A percentile compares a stretch with the other conserved stretches of the same genome.
Conservation (phyloP, 2,329 filamentous ascomycete genomes). For the Xylaria sp. region DNA sequence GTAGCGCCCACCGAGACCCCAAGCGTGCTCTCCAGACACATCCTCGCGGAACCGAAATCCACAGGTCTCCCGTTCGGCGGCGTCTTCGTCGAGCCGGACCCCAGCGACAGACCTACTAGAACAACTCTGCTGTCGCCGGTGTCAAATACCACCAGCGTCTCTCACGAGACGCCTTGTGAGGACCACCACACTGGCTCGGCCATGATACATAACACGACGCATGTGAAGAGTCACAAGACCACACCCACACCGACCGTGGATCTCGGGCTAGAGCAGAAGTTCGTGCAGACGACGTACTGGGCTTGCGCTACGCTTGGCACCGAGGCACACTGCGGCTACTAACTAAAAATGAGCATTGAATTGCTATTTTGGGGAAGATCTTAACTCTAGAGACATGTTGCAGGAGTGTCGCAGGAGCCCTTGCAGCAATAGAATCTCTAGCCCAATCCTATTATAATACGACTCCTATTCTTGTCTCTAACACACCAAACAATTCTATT, state of each 20-base stretch:
- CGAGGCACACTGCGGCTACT: slow-evolving; percentile 47
- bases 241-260: neutral
- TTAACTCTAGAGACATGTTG: too few species aligned
- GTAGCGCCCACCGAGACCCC: too few species aligned
- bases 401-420: too few species aligned
- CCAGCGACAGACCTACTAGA: neutral
- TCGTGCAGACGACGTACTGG: slow-evolving; percentile 48
- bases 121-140: neutral
- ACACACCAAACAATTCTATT: too few species aligned
- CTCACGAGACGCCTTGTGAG: neutral
- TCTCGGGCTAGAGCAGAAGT: slow-evolving; percentile 26
- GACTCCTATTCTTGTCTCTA: too few species aligned
- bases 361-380: too few species aligned
- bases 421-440: too few species aligned
- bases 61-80: neutral
- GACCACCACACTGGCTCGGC: neutral
- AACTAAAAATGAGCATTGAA: too few species aligned
- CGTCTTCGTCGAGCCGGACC: neutral
- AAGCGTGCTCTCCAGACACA: too few species aligned
- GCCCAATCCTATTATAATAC: too few species aligned
- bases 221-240: neutral
- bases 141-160: neutral
- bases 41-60: too few species aligned
- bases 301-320: slow-evolving; percentile 42
- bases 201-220: neutral